Percentiles rank a stretch among this genome's conserved stretches.
phyloP scores from a whole-genome alignment of 1,284 basidiomycete species.

The Tylopilus sp. region DNA sequence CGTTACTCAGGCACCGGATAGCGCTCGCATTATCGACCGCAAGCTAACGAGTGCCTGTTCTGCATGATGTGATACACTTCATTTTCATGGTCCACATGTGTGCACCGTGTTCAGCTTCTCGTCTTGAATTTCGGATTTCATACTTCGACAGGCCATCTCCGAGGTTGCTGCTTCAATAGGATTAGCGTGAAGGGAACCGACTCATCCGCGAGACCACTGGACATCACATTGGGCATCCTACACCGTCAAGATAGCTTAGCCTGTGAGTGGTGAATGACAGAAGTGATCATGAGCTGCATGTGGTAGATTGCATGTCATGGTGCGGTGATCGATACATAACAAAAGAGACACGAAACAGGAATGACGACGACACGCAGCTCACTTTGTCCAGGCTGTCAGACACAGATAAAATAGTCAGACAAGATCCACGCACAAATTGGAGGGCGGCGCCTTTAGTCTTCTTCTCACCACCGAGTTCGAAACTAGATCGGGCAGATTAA shows the following conservation, averaged over 20 bases:
- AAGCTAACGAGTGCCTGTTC: no score
- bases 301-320: conserved; percentile 28
- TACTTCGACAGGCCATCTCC: no score
- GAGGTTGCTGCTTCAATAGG: no score
- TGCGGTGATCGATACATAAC: conserved; percentile 27
- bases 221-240: not conserved
- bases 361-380: conserved; percentile 18
- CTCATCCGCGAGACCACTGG: not conserved
- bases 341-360: conserved; percentile 16
- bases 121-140: no score
- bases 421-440: conserved; percentile 68
- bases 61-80: no score
- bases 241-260: not conserved
- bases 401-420: not conserved
- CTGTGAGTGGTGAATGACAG: not conserved
- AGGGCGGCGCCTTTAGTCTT: conserved; percentile 98
- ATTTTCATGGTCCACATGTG: no score
- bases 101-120: no score
- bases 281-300: conserved; percentile 13
- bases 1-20: no score
- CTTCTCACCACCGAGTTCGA: conserved; percentile 99
- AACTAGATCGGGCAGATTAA: conserved; percentile 50
- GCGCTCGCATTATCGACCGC: no score
- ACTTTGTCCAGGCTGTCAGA: conserved; percentile 19
- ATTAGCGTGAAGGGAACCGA: not conserved